Conservation (phyloP, 352 stramenopile species). For the Pythium pyrilobum region DNA sequence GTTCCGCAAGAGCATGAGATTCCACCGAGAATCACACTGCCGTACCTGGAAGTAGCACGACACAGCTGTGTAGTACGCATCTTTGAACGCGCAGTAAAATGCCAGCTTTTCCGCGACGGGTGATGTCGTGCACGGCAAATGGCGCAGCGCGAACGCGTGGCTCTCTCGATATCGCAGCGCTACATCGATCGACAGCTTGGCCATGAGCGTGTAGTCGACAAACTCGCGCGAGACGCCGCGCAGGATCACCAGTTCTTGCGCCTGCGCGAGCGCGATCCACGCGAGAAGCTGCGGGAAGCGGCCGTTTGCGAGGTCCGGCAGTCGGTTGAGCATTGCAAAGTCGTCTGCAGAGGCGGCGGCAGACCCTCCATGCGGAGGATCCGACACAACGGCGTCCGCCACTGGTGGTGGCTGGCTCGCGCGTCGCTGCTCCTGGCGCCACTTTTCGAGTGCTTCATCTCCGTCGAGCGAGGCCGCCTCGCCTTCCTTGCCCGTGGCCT, state of each 20-base stretch:
- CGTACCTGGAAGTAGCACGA: conserved; percentile 52
- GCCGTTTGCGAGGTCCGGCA: conserved; percentile 50
- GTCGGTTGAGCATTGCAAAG: conserved; percentile 34
- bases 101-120: conserved; percentile 31
- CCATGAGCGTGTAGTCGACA: conserved; percentile 63
- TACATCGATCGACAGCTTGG: conserved; percentile 57
- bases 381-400: no score
- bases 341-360: no score
- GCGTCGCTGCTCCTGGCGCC: conserved; percentile 44
- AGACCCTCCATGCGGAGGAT: no score
- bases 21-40: background rate
- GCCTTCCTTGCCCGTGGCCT: background rate
- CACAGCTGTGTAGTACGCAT: conserved; percentile 48
- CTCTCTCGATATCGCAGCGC: conserved; percentile 42
- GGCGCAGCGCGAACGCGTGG: conserved; percentile 21
- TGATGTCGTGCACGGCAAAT: conserved; percentile 36
- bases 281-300: conserved; percentile 40
- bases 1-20: no score
- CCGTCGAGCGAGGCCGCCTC: background rate
- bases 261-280: conserved; percentile 58
- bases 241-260: conserved; percentile 62
- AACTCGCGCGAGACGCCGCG: conserved; percentile 49
- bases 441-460: conserved; percentile 43
- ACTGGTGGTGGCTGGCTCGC: conserved; percentile 6
- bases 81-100: conserved; percentile 52